Base-by-base conservation (phyloP, 2,329 filamentous ascomycete species). In the Elsinoe batatas region DNA sequence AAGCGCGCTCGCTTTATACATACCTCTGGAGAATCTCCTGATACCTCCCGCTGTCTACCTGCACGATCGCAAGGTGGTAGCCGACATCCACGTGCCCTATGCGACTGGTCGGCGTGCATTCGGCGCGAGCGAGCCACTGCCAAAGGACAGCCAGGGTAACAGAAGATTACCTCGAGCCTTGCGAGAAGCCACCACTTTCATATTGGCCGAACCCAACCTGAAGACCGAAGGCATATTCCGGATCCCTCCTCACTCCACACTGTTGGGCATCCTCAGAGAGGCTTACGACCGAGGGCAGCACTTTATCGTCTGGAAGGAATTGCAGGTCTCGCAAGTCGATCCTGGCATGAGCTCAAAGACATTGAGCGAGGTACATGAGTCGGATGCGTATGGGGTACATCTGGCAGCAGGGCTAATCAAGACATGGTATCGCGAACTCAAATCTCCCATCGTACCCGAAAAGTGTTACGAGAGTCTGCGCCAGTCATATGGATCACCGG, bases 241-340 rank as follows among this genome's bases (percentile, higher is more conserved):
- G 10, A 73, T 80, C 5, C 75, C 76, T 11, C 73, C 77, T 3
- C 76, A 78, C 57, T 71, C 71, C 1, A 72, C 73, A 26, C 65
- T 78, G 11, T 68, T 75, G 42, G 74, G 77, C 18, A 69, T 78
- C 1, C 65, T 79, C 38, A 74, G 72, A 56, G 78, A 81, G 58
- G 76, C 77, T 5, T 80, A 80, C 57, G 76, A 80, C 63, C 68
- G 78, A 40, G 75, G 76, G 17, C 78, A 80, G 60, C 73, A 74
- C 58, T 78, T 74, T 61, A 76, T 79, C 43, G 65, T 79, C 4
- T 78, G 74, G 74, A 77, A 76, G 60, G 73, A 76, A 61, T 68
- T 69, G 53, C 63, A 67, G 46, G 68, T 71, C 37, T 63, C 62
- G 1, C 61, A 66, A 20, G 63, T 63, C 2, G 62, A 67, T 54